These are phyloP conservation scores for Rhodotorula glutinis DNA, from an alignment of 1,284 basidiomycete genomes.

Conservation along the genomic window DNA sequence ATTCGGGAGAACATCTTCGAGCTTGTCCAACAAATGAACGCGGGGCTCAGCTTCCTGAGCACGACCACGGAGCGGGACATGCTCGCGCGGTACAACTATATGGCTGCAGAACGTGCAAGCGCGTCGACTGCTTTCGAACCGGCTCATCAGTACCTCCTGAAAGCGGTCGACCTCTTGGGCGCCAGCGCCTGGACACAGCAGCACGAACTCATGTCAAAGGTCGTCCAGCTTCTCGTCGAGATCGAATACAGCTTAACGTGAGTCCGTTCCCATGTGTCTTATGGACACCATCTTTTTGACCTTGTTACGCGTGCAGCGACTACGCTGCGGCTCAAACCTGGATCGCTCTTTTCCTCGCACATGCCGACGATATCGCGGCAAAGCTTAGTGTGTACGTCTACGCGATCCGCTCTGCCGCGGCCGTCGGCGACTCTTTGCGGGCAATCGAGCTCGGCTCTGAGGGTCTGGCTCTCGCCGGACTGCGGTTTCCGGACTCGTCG, in stretches of 20 bases:
- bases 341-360: slow-evolving; percentile 26
- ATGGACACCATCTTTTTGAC: no score
- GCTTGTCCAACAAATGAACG: slow-evolving; percentile 36
- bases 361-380: slow-evolving; percentile 64
- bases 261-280: no score
- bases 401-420: slow-evolving; percentile 42
- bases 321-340: slow-evolving; percentile 34
- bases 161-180: slow-evolving; percentile 33
- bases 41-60: slow-evolving; percentile 24
- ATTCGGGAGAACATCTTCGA: slow-evolving; percentile 33
- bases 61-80: slow-evolving; percentile 23
- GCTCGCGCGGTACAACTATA: slow-evolving; percentile 29
- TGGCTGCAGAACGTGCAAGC: slow-evolving; percentile 28
- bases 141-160: slow-evolving; percentile 26
- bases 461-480: slow-evolving; percentile 25
- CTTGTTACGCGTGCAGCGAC: no score
- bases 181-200: slow-evolving; percentile 19
- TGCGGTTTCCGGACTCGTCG: slow-evolving; percentile 15
- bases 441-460: slow-evolving; percentile 33
- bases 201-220: slow-evolving; percentile 26
- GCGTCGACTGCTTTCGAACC: slow-evolving; percentile 36
- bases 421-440: slow-evolving; percentile 20
- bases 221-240: slow-evolving; percentile 30
- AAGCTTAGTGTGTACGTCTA: slow-evolving; percentile 63
- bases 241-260: slow-evolving; percentile 38